Evolutionary conservation across 2,329 filamentous ascomycete species (phyloP), one percentile per base, ranked within the genome.

Genomic region (Aspergillus pseudotamarii): DNA sequence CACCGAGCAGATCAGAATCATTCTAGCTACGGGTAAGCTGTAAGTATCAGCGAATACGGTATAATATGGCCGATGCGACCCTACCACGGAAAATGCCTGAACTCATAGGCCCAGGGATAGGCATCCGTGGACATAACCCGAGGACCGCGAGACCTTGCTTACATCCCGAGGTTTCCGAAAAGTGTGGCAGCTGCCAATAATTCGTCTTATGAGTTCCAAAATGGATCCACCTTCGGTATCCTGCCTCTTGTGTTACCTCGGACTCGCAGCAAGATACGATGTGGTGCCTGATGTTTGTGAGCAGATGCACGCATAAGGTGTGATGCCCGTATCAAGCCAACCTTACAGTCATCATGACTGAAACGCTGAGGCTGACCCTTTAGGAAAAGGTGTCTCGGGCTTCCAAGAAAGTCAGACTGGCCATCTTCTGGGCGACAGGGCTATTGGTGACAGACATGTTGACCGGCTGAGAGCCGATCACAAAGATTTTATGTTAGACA

Each of bases 141-240:
- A 55, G 32, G 5, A 38, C 51, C 51, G 51, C 21, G 3, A 55
- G 19, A 11, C 11, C 16, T 55, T 21, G n/a, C 51, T 55, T 38
- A 55, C 32, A 19, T 38, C 51, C 51, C 51, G 51, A 55, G 51
- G 51, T 38, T 41, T 38, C 51, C 51, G 51, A 55, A 26, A 23
- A 10, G n/a, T 19, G 14, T 6, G n/a, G 14, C 36, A 6, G 34
- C 4, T 21, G 19, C 50, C 28, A 34, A 8, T 32, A 21, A 6
- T 34, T 6, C 6, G 8, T 21, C 12, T 21, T 38, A 19, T 23
- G 21, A 11, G 51, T 16, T 6, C 19, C 21, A 36, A 19, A 26
- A 19, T 12, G 32, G 51, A 38, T 38, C 21, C 51, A 36, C 34
- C 51, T 16, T 55, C 32, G 30, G 34, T 16, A 38, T 26, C n/a